phyloP scores from a whole-genome alignment of 2,329 filamentous ascomycete genomes.

The Apiospora saccharicola region DNA sequence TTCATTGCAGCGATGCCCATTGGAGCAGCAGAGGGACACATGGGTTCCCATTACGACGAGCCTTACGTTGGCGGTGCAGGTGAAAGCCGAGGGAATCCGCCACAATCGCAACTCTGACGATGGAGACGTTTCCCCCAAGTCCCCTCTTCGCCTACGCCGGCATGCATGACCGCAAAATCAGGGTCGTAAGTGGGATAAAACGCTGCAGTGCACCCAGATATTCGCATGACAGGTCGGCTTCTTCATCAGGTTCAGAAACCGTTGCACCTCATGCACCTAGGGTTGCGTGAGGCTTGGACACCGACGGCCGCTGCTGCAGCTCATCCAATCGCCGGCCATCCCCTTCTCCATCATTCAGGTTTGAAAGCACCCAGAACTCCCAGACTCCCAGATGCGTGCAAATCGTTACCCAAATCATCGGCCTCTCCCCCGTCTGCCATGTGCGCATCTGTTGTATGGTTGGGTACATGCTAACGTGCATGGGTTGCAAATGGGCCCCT shows the following conservation, averaged over 20 bases:
- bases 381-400: not conserved
- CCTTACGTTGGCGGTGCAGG: constrained; percentile 14
- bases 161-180: not conserved
- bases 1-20: not conserved
- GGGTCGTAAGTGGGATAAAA: not conserved
- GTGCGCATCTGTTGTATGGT: constrained; percentile 1
- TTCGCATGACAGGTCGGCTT: not conserved
- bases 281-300: constrained; percentile 8
- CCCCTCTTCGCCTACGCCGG: not conserved
- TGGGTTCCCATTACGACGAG: constrained; percentile 20
- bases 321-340: not conserved
- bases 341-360: constrained; percentile 6
- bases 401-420: not conserved
- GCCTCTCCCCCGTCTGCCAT: not conserved
- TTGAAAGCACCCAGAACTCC: not conserved
- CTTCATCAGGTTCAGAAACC: not conserved
- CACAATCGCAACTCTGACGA: constrained; percentile 17
- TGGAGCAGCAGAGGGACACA: not conserved
- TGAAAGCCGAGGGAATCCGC: not conserved
- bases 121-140: not conserved
- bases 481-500: not conserved
- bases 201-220: not conserved
- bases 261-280: constrained; percentile 17
- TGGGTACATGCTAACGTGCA: not conserved
- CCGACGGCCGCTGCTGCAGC: not conserved